A percentile compares a stretch with the other conserved stretches of the same genome.
These are phyloP conservation scores for Talaromyces nanjingensis DNA, from an alignment of 495 filamentous ascomycete species.

Conservation along the genomic window DNA sequence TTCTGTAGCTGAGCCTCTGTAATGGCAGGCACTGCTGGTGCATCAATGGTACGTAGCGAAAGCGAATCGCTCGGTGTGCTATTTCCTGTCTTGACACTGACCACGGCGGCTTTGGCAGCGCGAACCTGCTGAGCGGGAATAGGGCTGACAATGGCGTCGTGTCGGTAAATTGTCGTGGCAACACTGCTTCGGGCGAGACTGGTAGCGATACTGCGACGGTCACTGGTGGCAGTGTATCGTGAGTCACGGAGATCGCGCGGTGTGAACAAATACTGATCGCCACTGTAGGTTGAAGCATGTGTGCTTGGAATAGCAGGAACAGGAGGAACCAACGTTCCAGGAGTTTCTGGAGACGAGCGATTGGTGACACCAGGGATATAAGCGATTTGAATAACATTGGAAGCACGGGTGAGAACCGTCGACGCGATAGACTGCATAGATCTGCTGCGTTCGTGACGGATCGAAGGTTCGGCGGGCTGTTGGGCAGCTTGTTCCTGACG, in stretches of 20 bases:
- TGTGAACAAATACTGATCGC: slow-evolving; percentile 91
- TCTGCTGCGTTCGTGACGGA: slow-evolving; percentile 50
- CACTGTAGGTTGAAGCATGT: slow-evolving; percentile 46
- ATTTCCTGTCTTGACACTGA: slow-evolving; percentile 66
- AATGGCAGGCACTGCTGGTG: slow-evolving; percentile 46
- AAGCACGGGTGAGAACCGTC: slow-evolving; percentile 89
- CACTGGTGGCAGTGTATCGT: slow-evolving; percentile 65
- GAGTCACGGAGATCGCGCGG: slow-evolving; percentile 88
- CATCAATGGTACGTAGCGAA: slow-evolving; percentile 27
- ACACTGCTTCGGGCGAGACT: slow-evolving; percentile 69
- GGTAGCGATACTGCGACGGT: slow-evolving; percentile 54
- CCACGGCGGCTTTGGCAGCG: slow-evolving; percentile 79
- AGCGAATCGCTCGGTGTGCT: slow-evolving; percentile 28
- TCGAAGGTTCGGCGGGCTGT: slow-evolving; percentile 8
- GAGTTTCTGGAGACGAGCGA: slow-evolving; percentile 73
- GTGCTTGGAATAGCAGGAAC: slow-evolving; percentile 85
- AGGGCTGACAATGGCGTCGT: slow-evolving; percentile 74
- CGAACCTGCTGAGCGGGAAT: slow-evolving; percentile 78
- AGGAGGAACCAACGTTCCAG: slow-evolving; percentile 77
- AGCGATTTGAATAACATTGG: slow-evolving; percentile 98
- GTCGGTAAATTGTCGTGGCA: slow-evolving; percentile 86
- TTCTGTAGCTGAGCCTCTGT: slow-evolving; percentile 40
- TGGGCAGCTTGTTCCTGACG: slow-evolving; percentile 50
- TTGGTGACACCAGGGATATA: slow-evolving; percentile 98
- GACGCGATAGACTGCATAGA: slow-evolving; percentile 89